phyloP scores from a whole-genome alignment of 2,329 filamentous ascomycete species.

The Fusarium longipes region DNA sequence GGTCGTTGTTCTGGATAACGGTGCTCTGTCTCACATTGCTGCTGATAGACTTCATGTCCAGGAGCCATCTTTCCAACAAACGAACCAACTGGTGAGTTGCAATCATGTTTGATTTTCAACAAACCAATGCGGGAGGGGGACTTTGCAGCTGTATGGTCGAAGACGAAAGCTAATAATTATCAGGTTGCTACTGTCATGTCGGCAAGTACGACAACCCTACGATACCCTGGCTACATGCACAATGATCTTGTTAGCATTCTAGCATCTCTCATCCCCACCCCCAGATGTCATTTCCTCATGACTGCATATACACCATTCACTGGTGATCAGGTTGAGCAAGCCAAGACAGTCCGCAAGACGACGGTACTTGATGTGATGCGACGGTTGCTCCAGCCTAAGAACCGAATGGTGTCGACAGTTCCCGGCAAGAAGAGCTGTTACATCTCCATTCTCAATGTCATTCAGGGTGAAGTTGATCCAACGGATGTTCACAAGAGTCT shows the following conservation, averaged over 20 bases:
- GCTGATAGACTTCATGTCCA: slow-evolving; percentile 95
- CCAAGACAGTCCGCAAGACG: slow-evolving; percentile 97
- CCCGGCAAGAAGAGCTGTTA: slow-evolving; percentile 98
- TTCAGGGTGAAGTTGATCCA: slow-evolving; percentile 97
- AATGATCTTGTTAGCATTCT: slow-evolving; percentile 98
- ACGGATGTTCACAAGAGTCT: slow-evolving; percentile 99
- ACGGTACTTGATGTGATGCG: slow-evolving; percentile 99
- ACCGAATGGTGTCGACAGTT: slow-evolving; percentile 97
- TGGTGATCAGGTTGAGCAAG: slow-evolving; percentile 93
- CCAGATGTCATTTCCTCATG: slow-evolving; percentile 97
- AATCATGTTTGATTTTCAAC: too few species aligned
- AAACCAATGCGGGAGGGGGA: neutral
- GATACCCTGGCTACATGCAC: slow-evolving; percentile 99
- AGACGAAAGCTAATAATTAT: slow-evolving; percentile 18
- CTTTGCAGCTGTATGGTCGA: neutral
- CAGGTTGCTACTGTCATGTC: slow-evolving; percentile 97
- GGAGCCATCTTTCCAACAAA: slow-evolving; percentile 95
- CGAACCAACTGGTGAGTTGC: slow-evolving; percentile 82
- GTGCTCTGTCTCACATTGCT: slow-evolving; percentile 90
- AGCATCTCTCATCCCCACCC: slow-evolving; percentile 94
- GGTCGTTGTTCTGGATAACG: slow-evolving; percentile 96
- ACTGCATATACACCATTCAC: slow-evolving; percentile 99
- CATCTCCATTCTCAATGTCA: slow-evolving; percentile 98
- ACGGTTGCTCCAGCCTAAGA: slow-evolving; percentile 93
- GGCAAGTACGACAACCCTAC: slow-evolving; percentile 92